Evolutionary conservation across 2,329 filamentous ascomycete species (phyloP).

Genomic region (Ilyonectria mors-panacis): DNA sequence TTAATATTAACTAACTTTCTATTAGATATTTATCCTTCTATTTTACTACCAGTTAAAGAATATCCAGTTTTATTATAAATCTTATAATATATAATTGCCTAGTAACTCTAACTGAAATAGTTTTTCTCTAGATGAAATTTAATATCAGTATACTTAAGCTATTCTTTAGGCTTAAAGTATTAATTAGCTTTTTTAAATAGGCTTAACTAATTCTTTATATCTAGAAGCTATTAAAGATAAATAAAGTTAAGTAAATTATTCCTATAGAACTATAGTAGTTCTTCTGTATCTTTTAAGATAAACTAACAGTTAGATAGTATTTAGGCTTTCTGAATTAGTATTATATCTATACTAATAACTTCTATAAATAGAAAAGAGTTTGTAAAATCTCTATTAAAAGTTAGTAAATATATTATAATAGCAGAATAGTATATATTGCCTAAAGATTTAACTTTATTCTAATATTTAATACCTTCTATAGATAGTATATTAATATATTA

Average conservation of each 20-base stretch:
- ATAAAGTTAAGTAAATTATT: background rate
- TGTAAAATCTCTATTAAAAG: background rate
- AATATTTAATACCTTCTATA: slow-evolving; percentile 1
- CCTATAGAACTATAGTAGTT: slow-evolving; percentile 4
- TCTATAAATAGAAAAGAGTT: background rate
- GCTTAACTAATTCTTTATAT: background rate
- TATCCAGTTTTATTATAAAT: background rate
- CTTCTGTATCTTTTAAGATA: background rate
- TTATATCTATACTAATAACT: background rate
- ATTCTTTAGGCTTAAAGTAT: background rate
- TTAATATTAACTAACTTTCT: background rate
- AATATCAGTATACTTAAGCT: background rate
- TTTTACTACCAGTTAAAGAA: background rate
- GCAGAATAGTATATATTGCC: background rate
- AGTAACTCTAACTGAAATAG: background rate
- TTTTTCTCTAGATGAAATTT: background rate
- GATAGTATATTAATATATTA: background rate
- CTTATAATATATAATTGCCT: background rate
- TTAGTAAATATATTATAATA: background rate
- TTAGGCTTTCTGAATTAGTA: background rate
- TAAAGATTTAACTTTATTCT: background rate
- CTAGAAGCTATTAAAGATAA: background rate
- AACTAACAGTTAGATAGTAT: background rate
- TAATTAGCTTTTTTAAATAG: background rate
- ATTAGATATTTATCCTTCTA: background rate